Base-by-base conservation (phyloP, 345 rosid species). In the Salix viminalis region DNA sequence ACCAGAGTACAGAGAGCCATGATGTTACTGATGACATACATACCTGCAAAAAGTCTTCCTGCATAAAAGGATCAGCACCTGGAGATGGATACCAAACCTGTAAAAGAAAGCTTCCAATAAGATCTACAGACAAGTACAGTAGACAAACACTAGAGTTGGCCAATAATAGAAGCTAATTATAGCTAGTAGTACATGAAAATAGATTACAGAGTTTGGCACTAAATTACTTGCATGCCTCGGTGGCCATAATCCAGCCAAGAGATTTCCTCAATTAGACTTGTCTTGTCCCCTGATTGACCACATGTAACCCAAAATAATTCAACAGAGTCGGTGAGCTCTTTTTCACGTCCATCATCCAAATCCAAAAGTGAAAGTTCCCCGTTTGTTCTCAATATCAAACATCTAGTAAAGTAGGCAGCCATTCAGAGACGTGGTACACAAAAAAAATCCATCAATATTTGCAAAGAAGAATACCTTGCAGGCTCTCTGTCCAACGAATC, bases 31-130 rank as follows among this genome's bases (percentile, higher is more conserved):
- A 77, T 28, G 18, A 32, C 13, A 74, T 69, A 42, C 79, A 81
- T 86, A 92, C 99, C 92, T 96, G 99, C 91, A 93, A 86, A 84
- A 96, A 93, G 67, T 89, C 99, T 86, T 96, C 99, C 91, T 91
- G 99, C 84, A 85, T 90, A 83, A 89, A 93, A 54, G 97, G 90
- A 79, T 92, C 90, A 76, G 76, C 94, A 80, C 97, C 99, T n/a
- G 86, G 84, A 81, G 94, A 93, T 69, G 98, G 99, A 87, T 96
- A 96, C 98, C 99, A 96, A 79, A 96, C 99, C 99, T 96, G 96
- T 80, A 88, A 88, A 73, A 77, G 73, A 76, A 79, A 82, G 71
- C 87, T 87, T 84, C 83, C 90, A 83, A 82, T 77, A 60, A 79
- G 85, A 79, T 74, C 26, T 73, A 81, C 75, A 88, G 88, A 85